Evolutionary conservation across 495 filamentous ascomycete genomes (phyloP).

Genomic region (Xylaria flabelliformis): DNA sequence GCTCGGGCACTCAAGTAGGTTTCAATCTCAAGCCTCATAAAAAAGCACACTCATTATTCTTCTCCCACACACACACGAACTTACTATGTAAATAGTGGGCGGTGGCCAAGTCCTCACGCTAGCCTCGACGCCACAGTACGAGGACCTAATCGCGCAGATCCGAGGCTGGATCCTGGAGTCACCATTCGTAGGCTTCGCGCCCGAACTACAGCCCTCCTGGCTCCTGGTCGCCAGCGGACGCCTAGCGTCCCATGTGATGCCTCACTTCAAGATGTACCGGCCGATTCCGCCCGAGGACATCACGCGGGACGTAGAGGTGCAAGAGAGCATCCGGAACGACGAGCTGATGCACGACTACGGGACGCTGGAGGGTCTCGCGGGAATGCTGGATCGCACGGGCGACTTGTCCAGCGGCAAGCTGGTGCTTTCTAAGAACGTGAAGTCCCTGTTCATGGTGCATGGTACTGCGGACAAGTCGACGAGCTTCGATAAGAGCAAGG

Average conservation of each 20-base stretch:
- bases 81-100: slow-evolving; percentile 56
- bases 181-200: slow-evolving; percentile 74
- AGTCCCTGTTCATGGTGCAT: slow-evolving; percentile 66
- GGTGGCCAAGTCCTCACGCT: slow-evolving; percentile 71
- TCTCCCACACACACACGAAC: background rate
- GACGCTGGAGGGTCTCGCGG: slow-evolving; percentile 75
- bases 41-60: background rate
- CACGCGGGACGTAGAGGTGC: slow-evolving; percentile 66
- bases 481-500: slow-evolving; percentile 64
- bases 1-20: slow-evolving; percentile 74
- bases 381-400: slow-evolving; percentile 73
- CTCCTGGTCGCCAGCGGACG: slow-evolving; percentile 66
- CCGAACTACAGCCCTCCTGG: slow-evolving; percentile 61
- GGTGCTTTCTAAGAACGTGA: slow-evolving; percentile 40
- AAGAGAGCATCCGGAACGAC: slow-evolving; percentile 63
- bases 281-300: slow-evolving; percentile 64
- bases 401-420: slow-evolving; percentile 56
- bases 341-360: slow-evolving; percentile 76
- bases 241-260: slow-evolving; percentile 68
- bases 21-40: background rate
- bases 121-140: slow-evolving; percentile 48
- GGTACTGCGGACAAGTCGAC: slow-evolving; percentile 73
- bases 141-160: slow-evolving; percentile 53
- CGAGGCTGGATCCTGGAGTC: slow-evolving; percentile 70
- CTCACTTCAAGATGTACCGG: slow-evolving; percentile 63